Conservation (phyloP, 176 grass and related monocot species). For the Chrysopogon serrulatus region DNA sequence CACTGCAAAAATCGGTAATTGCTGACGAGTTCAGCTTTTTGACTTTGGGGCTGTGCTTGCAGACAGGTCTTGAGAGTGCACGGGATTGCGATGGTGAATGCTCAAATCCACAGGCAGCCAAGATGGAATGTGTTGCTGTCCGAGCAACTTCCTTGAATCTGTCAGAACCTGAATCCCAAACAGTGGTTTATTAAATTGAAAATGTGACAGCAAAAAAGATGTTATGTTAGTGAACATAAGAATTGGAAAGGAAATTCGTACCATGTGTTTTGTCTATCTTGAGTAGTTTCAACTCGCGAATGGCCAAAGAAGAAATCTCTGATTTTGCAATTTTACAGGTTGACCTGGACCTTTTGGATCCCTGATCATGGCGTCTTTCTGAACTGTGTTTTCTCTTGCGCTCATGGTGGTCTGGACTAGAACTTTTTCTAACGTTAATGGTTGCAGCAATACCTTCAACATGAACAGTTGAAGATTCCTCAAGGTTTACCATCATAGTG, state of each 20-base stretch:
- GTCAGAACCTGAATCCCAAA: slow-evolving; percentile 40
- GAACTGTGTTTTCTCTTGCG: slow-evolving; percentile 35
- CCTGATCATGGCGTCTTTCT: slow-evolving; percentile 11
- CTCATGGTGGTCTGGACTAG: neutral
- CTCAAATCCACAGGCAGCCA: slow-evolving; percentile 66
- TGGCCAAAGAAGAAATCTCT: slow-evolving; percentile 59
- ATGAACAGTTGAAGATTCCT: neutral
- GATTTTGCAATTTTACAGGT: slow-evolving; percentile 39
- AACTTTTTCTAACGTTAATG: neutral
- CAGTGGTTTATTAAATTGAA: neutral
- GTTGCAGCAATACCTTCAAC: neutral
- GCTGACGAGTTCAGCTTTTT: neutral
- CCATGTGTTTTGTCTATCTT: slow-evolving; percentile 66
- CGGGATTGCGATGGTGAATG: slow-evolving; percentile 32
- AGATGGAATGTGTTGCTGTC: slow-evolving; percentile 62
- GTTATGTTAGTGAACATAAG: neutral
- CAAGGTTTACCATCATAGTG: neutral
- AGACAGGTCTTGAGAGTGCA: slow-evolving; percentile 31
- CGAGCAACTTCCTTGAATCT: slow-evolving; percentile 80
- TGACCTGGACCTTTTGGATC: slow-evolving; percentile 28
- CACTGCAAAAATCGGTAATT: slow-evolving; percentile 39
- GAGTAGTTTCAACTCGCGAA: slow-evolving; percentile 50
- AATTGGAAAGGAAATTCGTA: slow-evolving; percentile 8
- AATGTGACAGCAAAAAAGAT: neutral
- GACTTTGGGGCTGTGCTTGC: slow-evolving; percentile 38